Base-by-base conservation (phyloP, 2,329 filamentous ascomycete species). In the Colletotrichum sp. region DNA sequence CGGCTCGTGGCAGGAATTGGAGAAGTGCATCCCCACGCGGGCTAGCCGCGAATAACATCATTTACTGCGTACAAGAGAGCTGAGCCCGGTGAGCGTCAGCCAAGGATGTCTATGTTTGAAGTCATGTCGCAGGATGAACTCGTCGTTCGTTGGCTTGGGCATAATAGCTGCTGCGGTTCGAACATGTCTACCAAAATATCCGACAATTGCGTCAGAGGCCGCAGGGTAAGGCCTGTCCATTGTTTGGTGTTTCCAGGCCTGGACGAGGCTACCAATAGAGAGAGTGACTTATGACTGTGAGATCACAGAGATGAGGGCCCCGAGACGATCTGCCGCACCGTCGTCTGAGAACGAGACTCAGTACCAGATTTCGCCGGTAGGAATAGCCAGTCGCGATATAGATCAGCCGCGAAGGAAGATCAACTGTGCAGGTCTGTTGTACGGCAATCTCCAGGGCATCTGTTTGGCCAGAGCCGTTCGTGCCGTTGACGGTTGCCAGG, bases 111-210 rank as follows among this genome's bases (percentile, higher is more conserved):
- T 55, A 71, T 57, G 75, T 76, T 76, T 75, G 75, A 71, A 49
- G 66, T 71, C 26, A 39, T 39, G 75, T 76, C 75, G 75, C 75
- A 76, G 75, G 52, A 75, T 76, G 71, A 75, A 52, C 72, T 34
- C 44, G 55, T 64, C 39, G 57, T 74, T 60, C 62, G 39, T 65
- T 34, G 36, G 44, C 44, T 52, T 52, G 44, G 44, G 44, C 44
- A 52, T 49, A 13, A 57, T 71, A 32, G 68, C 49, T 26, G 65
- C 34, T 59, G 24, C 28, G n/a, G 26, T 39, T 60, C 16, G 69
- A 76, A 44, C 34, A 59, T 24, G 34, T 36, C 57, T 9, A 73
- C 59, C 18, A 39, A 65, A 32, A 55, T 24, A 32, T 18, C 44
- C 34, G 32, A 36, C 64, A 65, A 60, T 32, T 55, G 74, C 71